A percentile compares a stretch with the other conserved stretches of the same genome.
phyloP scores from a whole-genome alignment of 2,329 filamentous ascomycete species.

The Ophiognomonia clavigignenti-juglandacearum region DNA sequence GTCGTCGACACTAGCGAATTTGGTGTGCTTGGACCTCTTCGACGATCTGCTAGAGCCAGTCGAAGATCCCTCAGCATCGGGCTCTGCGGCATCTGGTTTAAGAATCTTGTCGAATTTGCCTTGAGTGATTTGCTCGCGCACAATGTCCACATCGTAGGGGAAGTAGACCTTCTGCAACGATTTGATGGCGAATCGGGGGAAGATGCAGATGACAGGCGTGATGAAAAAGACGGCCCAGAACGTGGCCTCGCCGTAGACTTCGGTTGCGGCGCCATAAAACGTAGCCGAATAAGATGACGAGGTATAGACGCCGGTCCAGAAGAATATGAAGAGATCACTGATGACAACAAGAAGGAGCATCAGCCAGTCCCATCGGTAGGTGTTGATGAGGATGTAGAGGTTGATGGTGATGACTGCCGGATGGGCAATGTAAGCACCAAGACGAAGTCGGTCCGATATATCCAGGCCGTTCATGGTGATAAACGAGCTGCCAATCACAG shows the following conservation, averaged over 20 bases:
- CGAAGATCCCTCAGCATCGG: conserved; percentile 36
- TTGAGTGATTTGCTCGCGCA: conserved; percentile 82
- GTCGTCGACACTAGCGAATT: conserved; percentile 69
- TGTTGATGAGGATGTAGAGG: conserved; percentile 90
- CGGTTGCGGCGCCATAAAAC: conserved; percentile 71
- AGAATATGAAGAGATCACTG: conserved; percentile 83
- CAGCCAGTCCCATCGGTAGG: conserved; percentile 97
- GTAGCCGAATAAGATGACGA: conserved; percentile 40
- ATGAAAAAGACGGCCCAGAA: conserved; percentile 86
- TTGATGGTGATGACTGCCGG: conserved; percentile 87
- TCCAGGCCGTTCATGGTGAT: conserved; percentile 68
- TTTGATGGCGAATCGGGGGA: conserved; percentile 85
- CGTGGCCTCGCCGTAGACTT: conserved; percentile 74
- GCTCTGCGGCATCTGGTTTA: conserved; percentile 32
- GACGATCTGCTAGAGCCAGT: conserved; percentile 57
- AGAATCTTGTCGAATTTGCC: conserved; percentile 74
- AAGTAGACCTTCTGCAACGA: conserved; percentile 88
- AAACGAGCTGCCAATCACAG: conserved; percentile 66
- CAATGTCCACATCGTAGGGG: conserved; percentile 89
- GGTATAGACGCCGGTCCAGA: conserved; percentile 90
- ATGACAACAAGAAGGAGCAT: conserved; percentile 77
- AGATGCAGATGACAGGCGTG: conserved; percentile 74
- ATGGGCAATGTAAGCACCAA: conserved; percentile 83
- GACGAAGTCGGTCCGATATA: conserved; percentile 73
- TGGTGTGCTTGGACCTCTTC: conserved; percentile 52